phyloP scores from a whole-genome alignment of 352 stramenopile genomes.

The Phytophthora chlamydospora region DNA sequence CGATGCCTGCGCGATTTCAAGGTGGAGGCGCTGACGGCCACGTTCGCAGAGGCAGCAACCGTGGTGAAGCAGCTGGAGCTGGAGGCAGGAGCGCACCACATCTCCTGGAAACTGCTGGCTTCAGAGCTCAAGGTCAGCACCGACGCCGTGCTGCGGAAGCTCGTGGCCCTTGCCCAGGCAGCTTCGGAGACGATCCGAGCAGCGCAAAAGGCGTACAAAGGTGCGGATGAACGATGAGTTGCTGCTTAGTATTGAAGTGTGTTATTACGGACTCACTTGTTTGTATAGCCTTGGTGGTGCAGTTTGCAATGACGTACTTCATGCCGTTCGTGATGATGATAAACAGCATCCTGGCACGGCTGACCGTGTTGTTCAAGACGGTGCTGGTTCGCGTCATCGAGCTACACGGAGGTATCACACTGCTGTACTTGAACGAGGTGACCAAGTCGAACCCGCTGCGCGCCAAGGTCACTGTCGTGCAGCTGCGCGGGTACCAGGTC shows the following conservation, averaged over 20 bases:
- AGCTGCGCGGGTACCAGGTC: constrained; percentile 74
- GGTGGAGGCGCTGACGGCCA: constrained; percentile 38
- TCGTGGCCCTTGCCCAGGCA: constrained; percentile 40
- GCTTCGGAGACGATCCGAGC: constrained; percentile 52
- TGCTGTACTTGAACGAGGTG: constrained; percentile 83
- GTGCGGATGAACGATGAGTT: constrained; percentile 9
- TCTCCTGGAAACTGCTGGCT: constrained; percentile 77
- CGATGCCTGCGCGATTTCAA: constrained; percentile 58
- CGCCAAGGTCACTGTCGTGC: constrained; percentile 68
- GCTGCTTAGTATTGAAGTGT: neutral
- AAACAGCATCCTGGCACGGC: constrained; percentile 75
- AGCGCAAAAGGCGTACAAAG: constrained; percentile 83
- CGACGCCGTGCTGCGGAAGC: constrained; percentile 53
- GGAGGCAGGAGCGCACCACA: constrained; percentile 60
- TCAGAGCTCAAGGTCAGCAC: constrained; percentile 61
- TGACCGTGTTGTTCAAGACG: constrained; percentile 66
- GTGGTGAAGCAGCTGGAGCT: constrained; percentile 60
- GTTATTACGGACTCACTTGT: constrained; percentile 13
- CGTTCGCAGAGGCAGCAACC: constrained; percentile 43
- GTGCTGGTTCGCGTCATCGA: constrained; percentile 69
- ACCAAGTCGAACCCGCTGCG: constrained; percentile 84
- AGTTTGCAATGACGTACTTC: constrained; percentile 90
- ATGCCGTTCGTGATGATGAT: constrained; percentile 85
- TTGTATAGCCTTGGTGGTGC: constrained; percentile 53
- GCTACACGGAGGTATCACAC: constrained; percentile 63